Conservation (phyloP, 257 asterid species). For the Fraxinus anomala region DNA sequence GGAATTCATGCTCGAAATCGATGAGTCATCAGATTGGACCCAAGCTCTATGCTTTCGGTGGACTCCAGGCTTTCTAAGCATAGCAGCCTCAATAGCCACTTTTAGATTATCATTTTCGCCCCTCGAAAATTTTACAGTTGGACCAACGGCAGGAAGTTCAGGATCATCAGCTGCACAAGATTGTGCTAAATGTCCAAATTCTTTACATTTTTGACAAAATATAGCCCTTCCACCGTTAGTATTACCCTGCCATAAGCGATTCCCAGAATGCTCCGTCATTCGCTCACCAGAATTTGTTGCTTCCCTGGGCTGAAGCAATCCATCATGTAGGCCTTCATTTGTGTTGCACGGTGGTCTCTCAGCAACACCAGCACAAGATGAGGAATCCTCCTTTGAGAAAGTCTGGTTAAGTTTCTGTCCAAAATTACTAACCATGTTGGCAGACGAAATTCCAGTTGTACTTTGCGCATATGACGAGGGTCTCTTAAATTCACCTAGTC, state of each 20-base stretch:
- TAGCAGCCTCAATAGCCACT: slow-evolving; percentile 90
- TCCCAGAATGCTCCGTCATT: slow-evolving; percentile 53
- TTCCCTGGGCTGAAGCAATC: slow-evolving; percentile 48
- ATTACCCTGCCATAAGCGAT: slow-evolving; percentile 47
- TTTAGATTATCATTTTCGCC: slow-evolving; percentile 62
- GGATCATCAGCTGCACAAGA: slow-evolving; percentile 30
- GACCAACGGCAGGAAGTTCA: slow-evolving; percentile 24
- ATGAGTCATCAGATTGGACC: slow-evolving; percentile 53
- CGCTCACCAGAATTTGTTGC: slow-evolving; percentile 49
- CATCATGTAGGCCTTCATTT: slow-evolving; percentile 55
- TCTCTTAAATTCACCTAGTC: slow-evolving; percentile 67
- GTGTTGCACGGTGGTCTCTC: slow-evolving; percentile 43
- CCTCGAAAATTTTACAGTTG: slow-evolving; percentile 52
- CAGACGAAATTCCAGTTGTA: slow-evolving; percentile 39
- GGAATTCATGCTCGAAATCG: slow-evolving; percentile 38
- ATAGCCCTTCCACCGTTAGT: slow-evolving; percentile 22
- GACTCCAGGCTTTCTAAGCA: slow-evolving; percentile 75
- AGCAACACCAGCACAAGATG: slow-evolving; percentile 34
- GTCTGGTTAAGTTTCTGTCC: slow-evolving; percentile 47
- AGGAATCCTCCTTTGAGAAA: slow-evolving; percentile 48
- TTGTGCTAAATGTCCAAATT: slow-evolving; percentile 36
- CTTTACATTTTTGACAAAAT: slow-evolving; percentile 41
- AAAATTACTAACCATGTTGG: slow-evolving; percentile 38
- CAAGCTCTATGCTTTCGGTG: slow-evolving; percentile 54
- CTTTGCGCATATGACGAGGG: slow-evolving; percentile 42